Base-by-base conservation (phyloP, 164 flowering plant species). In the Piper betle region DNA sequence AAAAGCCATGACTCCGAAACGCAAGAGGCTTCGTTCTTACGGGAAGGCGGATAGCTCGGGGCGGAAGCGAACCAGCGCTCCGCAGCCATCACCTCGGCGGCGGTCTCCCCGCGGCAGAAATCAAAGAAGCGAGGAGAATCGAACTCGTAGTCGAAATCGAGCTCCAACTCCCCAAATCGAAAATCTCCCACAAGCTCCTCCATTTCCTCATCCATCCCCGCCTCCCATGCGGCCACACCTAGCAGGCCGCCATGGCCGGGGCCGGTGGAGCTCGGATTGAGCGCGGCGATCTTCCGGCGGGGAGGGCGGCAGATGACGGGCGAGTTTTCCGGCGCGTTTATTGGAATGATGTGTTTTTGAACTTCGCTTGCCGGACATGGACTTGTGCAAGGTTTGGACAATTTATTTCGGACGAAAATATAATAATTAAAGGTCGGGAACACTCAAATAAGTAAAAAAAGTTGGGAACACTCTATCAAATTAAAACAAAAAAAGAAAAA, bases 111-210 rank as follows among this genome's bases (percentile, higher is more conserved):
- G 5, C 80, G 74, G 37, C 72, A 66, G 60, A 93, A 88, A 73
- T 90, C 97, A 61, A 82, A 86, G 78, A 59, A 84, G 62, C 76
- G 73, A 15, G 76, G 64, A 0, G 96, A 96, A 38, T 91, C 97
- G 55, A 78, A 93, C 85, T 93, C 97, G 71, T 88, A 93, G 39
- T 84, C 96, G 1, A 80, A 70, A 72, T 93, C 99, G 39, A 88
- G 65, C 62, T 85, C 85, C 61, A 61, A 50, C 60, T 81, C 66
- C 69, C 70, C 52, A 73, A 80, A 9, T n/a, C 16, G 55, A 59
- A 66, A 46, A 61, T 74, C 20, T 52, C 66, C 50, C 50, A 46
- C 79, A n/a, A 59, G 39, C 33, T 72, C 78, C 66, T 70, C 81
- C 82, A 84, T 79, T 38, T 78, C 81, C 56, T 80, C 84, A 16